These are phyloP conservation scores for Fusarium sp. DNA, from an alignment of 2,329 filamentous ascomycete genomes.

Conservation along the genomic window DNA sequence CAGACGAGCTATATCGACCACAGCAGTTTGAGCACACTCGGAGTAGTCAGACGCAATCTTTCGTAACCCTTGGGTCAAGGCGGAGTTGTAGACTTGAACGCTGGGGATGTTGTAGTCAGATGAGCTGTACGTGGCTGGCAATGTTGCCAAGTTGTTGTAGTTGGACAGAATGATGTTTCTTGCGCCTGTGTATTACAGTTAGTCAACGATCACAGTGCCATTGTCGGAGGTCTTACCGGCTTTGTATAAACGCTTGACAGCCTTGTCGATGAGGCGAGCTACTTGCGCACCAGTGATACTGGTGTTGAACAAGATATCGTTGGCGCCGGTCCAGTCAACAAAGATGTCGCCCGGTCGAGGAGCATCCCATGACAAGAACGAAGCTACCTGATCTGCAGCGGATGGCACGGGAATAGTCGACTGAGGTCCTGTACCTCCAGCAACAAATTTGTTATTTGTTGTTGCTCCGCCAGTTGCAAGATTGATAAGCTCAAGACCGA, in stretches of 20 bases:
- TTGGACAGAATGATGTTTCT: conserved; percentile 22
- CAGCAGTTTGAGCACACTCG: background rate
- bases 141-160: conserved; percentile 13
- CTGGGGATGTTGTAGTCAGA: conserved; percentile 14
- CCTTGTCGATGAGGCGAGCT: conserved; percentile 16
- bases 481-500: conserved; percentile 25
- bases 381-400: conserved; percentile 17
- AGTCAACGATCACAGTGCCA: fast-evolving
- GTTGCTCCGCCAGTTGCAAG: conserved; percentile 30
- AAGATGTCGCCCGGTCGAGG: conserved; percentile 14
- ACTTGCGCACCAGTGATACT: conserved; percentile 26
- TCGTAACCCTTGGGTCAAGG: conserved; percentile 5
- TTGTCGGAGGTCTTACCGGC: background rate
- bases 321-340: conserved; percentile 33
- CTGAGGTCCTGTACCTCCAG: conserved; percentile 23
- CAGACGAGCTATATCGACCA: conserved; percentile 9
- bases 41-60: conserved; percentile 22
- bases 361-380: conserved; percentile 14
- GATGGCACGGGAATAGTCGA: conserved; percentile 28
- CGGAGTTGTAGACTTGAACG: conserved; percentile 1
- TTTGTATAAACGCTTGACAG: conserved; percentile 14
- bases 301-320: conserved; percentile 31
- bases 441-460: conserved; percentile 22
- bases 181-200: background rate
- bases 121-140: conserved; percentile 27